Conservation (phyloP, 768 basidiomycete species). For the Collybia sp. region DNA sequence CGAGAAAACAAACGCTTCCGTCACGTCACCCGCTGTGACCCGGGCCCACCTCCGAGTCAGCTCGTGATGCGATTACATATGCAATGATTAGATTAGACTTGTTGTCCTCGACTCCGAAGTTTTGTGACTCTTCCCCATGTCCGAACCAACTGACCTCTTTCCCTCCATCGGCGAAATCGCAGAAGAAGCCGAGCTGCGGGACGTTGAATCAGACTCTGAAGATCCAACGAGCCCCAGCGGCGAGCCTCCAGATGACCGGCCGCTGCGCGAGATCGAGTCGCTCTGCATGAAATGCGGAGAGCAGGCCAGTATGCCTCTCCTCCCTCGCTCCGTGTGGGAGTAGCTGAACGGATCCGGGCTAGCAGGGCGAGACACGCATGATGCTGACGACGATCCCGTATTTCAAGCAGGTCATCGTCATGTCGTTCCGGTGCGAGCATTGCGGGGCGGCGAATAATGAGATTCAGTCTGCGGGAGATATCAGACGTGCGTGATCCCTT, state of each 20-base stretch:
- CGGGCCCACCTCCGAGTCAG: no score
- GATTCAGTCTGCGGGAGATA: conserved; percentile 84
- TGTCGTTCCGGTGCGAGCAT: conserved; percentile 95
- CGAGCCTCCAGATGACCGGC: conserved; percentile 42
- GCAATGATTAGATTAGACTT: no score
- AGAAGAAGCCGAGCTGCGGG: conserved; percentile 33
- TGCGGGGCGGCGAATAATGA: conserved; percentile 92
- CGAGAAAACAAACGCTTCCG: no score
- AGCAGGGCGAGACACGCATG: conserved; percentile 82
- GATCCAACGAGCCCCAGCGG: conserved; percentile 19
- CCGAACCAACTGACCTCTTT: conserved; percentile 42
- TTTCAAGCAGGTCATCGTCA: conserved; percentile 92
- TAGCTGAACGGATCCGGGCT: conserved; percentile 14
- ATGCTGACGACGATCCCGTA: conserved; percentile 93
- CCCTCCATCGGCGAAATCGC: conserved; percentile 57
- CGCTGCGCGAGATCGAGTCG: conserved; percentile 82
- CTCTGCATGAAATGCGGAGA: conserved; percentile 93
- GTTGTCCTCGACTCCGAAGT: no score
- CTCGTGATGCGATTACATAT: no score
- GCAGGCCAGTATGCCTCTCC: conserved; percentile 52
- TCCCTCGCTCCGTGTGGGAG: not conserved
- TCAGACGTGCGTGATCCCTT: conserved; percentile 62
- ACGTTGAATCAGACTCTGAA: conserved; percentile 4
- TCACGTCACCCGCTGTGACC: no score
- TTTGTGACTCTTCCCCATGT: not conserved